Percentiles rank a stretch among this genome's conserved stretches.
Conservation (phyloP, 768 basidiomycete genomes). For the Omphalotus guepiniiformis region DNA sequence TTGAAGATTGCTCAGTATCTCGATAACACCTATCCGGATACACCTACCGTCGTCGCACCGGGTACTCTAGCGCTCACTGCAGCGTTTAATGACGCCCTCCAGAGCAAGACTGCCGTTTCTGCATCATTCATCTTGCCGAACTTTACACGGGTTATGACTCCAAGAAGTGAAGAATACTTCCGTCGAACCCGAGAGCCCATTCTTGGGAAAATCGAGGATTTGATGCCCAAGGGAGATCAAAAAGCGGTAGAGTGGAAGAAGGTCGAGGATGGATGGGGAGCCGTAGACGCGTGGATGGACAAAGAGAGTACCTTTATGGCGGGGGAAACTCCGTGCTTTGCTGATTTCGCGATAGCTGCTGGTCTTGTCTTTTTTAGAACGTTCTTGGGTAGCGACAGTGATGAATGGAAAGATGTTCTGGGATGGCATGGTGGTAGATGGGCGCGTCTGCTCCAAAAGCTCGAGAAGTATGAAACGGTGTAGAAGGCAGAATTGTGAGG, state of each 20-base stretch:
- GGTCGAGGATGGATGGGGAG: slow-evolving; percentile 8
- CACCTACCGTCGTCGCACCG: slow-evolving; percentile 22
- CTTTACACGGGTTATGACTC: slow-evolving; percentile 5
- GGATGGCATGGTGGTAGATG: slow-evolving; percentile 15
- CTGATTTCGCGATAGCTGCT: slow-evolving; percentile 11
- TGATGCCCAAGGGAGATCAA: neutral
- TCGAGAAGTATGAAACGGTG: slow-evolving; percentile 14
- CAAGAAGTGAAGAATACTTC: slow-evolving; percentile 11
- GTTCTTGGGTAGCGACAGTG: slow-evolving; percentile 11
- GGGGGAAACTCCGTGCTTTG: slow-evolving; percentile 8
- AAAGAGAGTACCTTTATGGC: slow-evolving; percentile 21
- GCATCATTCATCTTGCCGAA: slow-evolving; percentile 9
- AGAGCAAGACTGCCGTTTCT: slow-evolving; percentile 13
- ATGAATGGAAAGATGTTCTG: slow-evolving; percentile 13
- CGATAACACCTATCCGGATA: slow-evolving; percentile 34
- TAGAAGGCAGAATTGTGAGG: too few species aligned
- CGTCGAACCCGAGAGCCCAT: slow-evolving; percentile 5
- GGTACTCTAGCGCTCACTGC: slow-evolving; percentile 27
- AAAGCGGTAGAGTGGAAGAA: slow-evolving; percentile 17
- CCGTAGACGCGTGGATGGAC: slow-evolving; percentile 5
- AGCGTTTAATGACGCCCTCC: slow-evolving; percentile 12
- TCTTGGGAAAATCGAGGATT: slow-evolving; percentile 27
- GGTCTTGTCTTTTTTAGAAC: slow-evolving; percentile 3
- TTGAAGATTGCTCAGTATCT: slow-evolving; percentile 33
- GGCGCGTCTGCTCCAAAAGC: slow-evolving; percentile 5